Conservation (phyloP, 768 basidiomycete genomes). For the Lepiota brunneoincarnata region DNA sequence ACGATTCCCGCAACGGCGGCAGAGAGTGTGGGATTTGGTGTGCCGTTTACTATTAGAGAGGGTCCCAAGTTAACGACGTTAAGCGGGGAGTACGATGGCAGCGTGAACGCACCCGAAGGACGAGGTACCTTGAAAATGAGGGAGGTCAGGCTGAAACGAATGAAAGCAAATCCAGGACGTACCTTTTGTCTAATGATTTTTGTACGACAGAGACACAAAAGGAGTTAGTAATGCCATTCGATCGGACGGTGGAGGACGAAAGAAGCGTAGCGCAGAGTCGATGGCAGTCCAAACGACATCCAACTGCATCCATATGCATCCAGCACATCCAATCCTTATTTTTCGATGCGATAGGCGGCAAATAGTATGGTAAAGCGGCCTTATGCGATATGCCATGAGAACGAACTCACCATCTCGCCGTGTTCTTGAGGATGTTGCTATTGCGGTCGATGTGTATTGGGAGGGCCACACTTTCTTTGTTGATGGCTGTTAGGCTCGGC, state of each 20-base stretch:
- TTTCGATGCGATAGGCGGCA: not conserved
- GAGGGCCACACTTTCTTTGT: constrained; percentile 3
- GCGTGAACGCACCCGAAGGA: constrained; percentile 79
- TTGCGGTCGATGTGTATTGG: constrained; percentile 7
- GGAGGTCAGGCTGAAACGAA: constrained; percentile 2
- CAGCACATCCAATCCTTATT: constrained; percentile 2
- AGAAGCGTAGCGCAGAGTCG: not conserved
- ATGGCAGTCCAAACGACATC: constrained; percentile 4
- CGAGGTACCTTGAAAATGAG: constrained; percentile 71
- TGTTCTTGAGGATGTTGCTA: constrained; percentile 14
- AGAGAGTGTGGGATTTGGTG: constrained; percentile 96
- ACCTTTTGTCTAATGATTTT: constrained; percentile 77
- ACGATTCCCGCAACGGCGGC: constrained; percentile 94
- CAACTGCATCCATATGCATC: constrained; percentile 10
- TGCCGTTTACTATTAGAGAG: constrained; percentile 77
- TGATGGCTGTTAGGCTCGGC: constrained; percentile 6
- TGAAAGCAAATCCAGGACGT: constrained; percentile 27
- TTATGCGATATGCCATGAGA: not conserved
- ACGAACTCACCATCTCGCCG: constrained; percentile 16
- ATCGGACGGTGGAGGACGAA: not conserved
- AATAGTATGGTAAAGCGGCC: not conserved
- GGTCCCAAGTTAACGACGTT: not conserved
- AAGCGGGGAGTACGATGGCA: not conserved
- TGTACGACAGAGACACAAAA: constrained; percentile 5
- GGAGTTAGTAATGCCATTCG: constrained; percentile 1